Base-by-base conservation (phyloP, 148 eudicot species). In the Rheum nobile region DNA sequence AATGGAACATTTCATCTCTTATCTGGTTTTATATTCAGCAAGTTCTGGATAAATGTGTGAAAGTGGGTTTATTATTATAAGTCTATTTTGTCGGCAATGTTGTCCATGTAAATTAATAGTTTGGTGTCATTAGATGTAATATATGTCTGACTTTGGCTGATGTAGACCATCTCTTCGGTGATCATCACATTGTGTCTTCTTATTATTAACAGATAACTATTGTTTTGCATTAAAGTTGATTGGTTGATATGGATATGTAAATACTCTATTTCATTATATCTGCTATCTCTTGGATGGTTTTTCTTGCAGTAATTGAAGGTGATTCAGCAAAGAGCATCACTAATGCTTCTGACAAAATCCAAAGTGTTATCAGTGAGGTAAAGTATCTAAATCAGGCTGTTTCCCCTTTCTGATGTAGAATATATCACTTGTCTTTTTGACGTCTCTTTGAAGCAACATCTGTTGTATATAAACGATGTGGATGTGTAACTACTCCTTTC, bases 291-390 rank as follows among this genome's bases (percentile, higher is more conserved):
- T 79, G 46, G 21, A 41, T 74, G 72, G 0, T 76, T 70, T 28
- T 71, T 72, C 24, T 82, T 82, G 76, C 87, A 87, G 95, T 83
- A 46, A 80, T 90, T 71, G 82, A 84, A 81, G 90, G 91, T 41
- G 78, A 78, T 72, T 90, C 90, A 72, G 71, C 81, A 75, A 89
- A 88, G 77, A 81, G 67, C 44, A 79, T 88, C 55, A 52, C 82
- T 63, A 81, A 67, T 79, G 91, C 91, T 75, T 86, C 95, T 29
- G 83, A 83, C 72, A 83, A 76, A 76, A 82, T 90, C 71, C 88
- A 86, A 72, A 47, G 43, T 67, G 43, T 86, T 71, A 77, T 88
- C 46, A 78, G 83, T 71, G 85, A 90, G 95, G 95, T 90, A 74
- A 77, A 78, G 74, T 19, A 17, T 38, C 28, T 26, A 35, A 8